A percentile compares a stretch with the other conserved stretches of the same genome.
Evolutionary conservation across 1,284 basidiomycete species (phyloP).

Genomic region (Fomitopsis betulina): DNA sequence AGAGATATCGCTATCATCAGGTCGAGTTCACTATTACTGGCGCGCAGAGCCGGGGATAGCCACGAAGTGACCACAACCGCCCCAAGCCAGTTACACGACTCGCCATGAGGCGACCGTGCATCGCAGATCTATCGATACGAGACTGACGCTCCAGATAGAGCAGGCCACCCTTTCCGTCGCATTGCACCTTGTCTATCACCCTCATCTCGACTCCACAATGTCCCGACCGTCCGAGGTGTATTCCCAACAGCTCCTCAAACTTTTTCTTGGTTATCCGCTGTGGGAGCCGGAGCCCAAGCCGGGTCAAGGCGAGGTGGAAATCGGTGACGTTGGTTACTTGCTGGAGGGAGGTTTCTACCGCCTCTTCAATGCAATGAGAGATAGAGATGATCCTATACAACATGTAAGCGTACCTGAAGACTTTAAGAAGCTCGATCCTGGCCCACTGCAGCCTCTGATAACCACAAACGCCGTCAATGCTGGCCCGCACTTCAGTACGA

Average conservation of each 20-base stretch:
- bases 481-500: background rate
- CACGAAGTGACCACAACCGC: no score
- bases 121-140: no score
- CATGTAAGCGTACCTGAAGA: no score
- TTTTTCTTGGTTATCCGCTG: conserved; percentile 9
- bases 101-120: no score
- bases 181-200: no score
- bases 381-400: background rate
- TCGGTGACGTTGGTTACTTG: conserved; percentile 15
- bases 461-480: background rate
- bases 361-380: conserved; percentile 12
- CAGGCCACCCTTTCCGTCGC: no score
- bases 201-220: no score
- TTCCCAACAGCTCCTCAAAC: conserved; percentile 8
- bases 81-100: no score
- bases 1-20: no score
- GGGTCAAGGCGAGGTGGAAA: conserved; percentile 6
- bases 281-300: conserved; percentile 12
- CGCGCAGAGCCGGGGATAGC: no score
- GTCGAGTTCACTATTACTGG: no score
- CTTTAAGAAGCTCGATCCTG: background rate
- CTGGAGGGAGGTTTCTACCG: conserved; percentile 10
- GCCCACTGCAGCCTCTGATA: background rate
- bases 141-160: no score
- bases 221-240: background rate